Percentiles rank a stretch among this genome's conserved stretches.
Conservation (phyloP, 1,284 basidiomycete genomes). For the Ceratobasidium sp. region DNA sequence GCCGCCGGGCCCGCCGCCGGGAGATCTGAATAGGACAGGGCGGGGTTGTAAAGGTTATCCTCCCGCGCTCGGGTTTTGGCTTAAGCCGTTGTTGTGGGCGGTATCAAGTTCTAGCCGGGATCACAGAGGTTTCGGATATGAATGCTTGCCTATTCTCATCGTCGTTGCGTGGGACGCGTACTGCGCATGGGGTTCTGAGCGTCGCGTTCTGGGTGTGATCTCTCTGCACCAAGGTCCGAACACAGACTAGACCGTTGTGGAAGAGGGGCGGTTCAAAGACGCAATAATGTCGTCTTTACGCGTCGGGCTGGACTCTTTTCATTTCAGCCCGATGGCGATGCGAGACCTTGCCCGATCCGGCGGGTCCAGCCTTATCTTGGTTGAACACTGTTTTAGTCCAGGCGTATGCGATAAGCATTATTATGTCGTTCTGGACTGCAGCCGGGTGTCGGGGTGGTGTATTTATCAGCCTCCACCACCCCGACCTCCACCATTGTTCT, state of each 20-base stretch:
- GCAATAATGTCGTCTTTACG: too few relatives aligned
- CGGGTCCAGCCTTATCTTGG: background rate
- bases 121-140: background rate
- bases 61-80: background rate
- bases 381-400: background rate
- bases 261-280: too few relatives aligned
- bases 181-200: too few relatives aligned
- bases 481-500: too few relatives aligned
- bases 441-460: background rate
- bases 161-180: too few relatives aligned
- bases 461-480: too few relatives aligned
- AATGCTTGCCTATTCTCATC: too few relatives aligned
- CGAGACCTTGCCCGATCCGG: conserved; percentile 8
- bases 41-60: background rate
- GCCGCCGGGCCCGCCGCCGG: background rate
- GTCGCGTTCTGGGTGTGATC: too few relatives aligned
- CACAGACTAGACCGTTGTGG: background rate
- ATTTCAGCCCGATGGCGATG: conserved; percentile 10
- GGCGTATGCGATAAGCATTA: too few relatives aligned
- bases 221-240: too few relatives aligned
- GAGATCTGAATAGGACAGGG: background rate
- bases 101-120: background rate
- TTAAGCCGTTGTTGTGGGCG: background rate
- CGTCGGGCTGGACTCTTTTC: background rate
- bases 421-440: background rate